Base-by-base conservation (phyloP, 2,329 filamentous ascomycete species). In the Raffaelea arxii region DNA sequence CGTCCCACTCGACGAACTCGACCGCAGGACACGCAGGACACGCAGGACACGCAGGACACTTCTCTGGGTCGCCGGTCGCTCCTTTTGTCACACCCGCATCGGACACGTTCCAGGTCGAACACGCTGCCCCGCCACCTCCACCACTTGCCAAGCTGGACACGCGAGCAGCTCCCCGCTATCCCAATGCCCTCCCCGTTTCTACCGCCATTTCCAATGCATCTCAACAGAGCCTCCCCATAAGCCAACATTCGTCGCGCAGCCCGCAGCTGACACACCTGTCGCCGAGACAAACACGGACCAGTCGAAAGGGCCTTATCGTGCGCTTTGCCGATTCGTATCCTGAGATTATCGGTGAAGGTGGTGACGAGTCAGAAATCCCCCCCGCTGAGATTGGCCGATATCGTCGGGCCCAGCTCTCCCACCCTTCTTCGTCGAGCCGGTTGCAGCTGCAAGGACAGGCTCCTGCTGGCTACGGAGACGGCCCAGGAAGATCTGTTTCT, bases 321-420 rank as follows among this genome's bases (percentile, higher is more conserved):
- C 78, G 73, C 47, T 96, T 96, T 57, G 76, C 75, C 44, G 79
- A 86, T 54, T 75, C 74, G 10, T 71, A 75, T 46, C 89, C 90
- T 6, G 84, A 88, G 41, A 65, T 95, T 51, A 96, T 97, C 58
- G 91, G 91, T 41, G 83, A 91, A 63, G 91, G 91, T 48, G 91
- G 91, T 27, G 91, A 96, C 58, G 89, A 95, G 62, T 83, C 84
- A 46, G 80, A 86, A 46, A 68, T 75, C 9, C 85, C 86, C 2
- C 77, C 81, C 2, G 69, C 79, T 19, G 84, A 92, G 59, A 82
- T 95, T 46, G 81, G 79, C 5, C 73, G 70, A 59, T 69, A 67
- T 51, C 82, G 75, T 62, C n/a, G 6, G 7, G 32, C 32, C 32
- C 4, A 12, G 6, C 14, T n/a, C 14, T 9, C 16, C 7, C 6